Conservation (phyloP, 768 basidiomycete species). For the Leccinum arenicola region DNA sequence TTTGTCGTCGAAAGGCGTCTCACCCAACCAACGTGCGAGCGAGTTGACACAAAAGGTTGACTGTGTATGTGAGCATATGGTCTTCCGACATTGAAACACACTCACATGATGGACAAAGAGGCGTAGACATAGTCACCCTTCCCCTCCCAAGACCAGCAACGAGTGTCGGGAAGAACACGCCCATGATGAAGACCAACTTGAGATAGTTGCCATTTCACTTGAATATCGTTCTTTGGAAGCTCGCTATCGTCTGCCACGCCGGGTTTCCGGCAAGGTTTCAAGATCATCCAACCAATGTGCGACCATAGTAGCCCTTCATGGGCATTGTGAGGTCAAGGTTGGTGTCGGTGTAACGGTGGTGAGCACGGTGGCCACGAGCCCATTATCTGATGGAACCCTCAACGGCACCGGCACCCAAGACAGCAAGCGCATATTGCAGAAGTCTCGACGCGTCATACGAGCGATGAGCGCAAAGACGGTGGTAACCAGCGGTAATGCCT, state of each 20-base stretch:
- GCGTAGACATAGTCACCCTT: conserved; percentile 85
- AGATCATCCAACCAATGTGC: conserved; percentile 90
- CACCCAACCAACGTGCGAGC: conserved; percentile 94
- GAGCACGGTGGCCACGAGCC: conserved; percentile 96
- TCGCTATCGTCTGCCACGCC: conserved; percentile 91
- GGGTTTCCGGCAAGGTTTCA: conserved; percentile 86
- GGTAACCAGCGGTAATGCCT: conserved; percentile 94
- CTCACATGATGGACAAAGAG: conserved; percentile 84
- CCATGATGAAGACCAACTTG: conserved; percentile 64
- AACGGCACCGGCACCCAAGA: conserved; percentile 88
- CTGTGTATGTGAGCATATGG: conserved; percentile 34
- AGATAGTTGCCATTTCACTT: conserved; percentile 86
- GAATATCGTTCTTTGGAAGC: conserved; percentile 69
- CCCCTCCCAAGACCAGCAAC: conserved; percentile 80
- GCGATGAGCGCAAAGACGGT: conserved; percentile 96
- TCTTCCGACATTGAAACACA: conserved; percentile 10
- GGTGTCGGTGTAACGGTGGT: conserved; percentile 96
- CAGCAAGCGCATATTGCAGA: conserved; percentile 80
- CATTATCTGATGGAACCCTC: conserved; percentile 99
- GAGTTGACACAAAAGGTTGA: conserved; percentile 98
- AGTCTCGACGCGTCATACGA: conserved; percentile 88
- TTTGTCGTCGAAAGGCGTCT: conserved; percentile 91
- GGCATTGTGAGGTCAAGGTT: conserved; percentile 95
- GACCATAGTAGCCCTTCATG: conserved; percentile 85
- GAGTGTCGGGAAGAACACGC: conserved; percentile 68